Evolutionary conservation across 345 rosid species (phyloP).

Genomic region (Gossypioides kirkii): DNA sequence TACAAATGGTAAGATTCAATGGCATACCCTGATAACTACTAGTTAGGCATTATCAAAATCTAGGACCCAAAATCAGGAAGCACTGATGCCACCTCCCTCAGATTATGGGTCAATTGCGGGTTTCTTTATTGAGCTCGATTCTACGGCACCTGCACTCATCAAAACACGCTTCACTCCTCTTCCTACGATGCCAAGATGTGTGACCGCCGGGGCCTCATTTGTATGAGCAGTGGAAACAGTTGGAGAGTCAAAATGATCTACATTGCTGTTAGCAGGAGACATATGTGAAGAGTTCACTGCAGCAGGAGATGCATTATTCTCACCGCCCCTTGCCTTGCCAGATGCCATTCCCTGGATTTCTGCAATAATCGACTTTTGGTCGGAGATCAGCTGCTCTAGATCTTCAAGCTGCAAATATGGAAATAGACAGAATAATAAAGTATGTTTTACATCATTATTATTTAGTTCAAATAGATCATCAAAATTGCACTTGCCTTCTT

Average conservation of each 20-base stretch:
- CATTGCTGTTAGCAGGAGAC: constrained; percentile 38
- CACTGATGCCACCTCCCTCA: constrained; percentile 45
- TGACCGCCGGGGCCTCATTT: constrained; percentile 55
- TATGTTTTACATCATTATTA: neutral
- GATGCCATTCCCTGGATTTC: constrained; percentile 67
- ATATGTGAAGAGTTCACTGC: constrained; percentile 56
- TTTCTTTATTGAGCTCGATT: constrained; percentile 59
- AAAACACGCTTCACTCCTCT: constrained; percentile 88
- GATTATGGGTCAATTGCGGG: constrained; percentile 36
- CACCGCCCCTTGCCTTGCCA: constrained; percentile 38
- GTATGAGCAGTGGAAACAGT: constrained; percentile 79
- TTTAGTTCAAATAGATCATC: neutral
- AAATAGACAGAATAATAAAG: constrained; percentile 1
- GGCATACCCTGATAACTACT: neutral
- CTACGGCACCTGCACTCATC: constrained; percentile 37
- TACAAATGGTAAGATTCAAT: neutral
- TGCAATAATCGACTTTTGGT: constrained; percentile 63
- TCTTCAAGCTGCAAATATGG: constrained; percentile 74
- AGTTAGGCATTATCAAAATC: neutral
- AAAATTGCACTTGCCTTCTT: constrained; percentile 57
- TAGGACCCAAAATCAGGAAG: constrained; percentile 19
- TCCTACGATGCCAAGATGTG: constrained; percentile 85
- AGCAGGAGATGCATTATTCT: constrained; percentile 36
- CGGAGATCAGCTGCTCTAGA: constrained; percentile 58
- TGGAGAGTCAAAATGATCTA: constrained; percentile 47